Evolutionary conservation across 495 filamentous ascomycete species (phyloP).

Genomic region (Hypoxylon crocopeplum): DNA sequence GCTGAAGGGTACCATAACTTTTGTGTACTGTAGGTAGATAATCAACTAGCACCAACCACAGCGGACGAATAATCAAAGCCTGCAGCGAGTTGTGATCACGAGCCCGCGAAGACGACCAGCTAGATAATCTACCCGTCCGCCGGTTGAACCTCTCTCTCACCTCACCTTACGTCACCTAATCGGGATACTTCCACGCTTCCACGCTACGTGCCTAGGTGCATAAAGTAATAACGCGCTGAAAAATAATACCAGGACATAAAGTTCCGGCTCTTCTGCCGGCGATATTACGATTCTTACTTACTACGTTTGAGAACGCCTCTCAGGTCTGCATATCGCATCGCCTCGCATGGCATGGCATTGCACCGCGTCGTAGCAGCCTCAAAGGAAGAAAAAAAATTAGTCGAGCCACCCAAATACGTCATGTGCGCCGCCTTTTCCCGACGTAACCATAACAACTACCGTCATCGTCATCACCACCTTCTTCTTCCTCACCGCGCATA

Average conservation of each 20-base stretch:
- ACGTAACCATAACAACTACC: background rate
- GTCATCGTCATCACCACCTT: no score
- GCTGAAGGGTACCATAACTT: no score
- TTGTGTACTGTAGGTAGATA: background rate
- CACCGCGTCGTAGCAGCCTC: no score
- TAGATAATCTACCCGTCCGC: background rate
- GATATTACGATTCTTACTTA: no score
- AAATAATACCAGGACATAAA: no score
- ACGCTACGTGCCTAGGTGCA: background rate
- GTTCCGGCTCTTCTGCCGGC: no score
- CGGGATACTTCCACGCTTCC: no score
- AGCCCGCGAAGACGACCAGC: slow-evolving; percentile 16
- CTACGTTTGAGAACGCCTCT: no score
- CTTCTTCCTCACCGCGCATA: background rate
- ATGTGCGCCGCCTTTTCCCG: slow-evolving; percentile 20
- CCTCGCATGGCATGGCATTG: no score
- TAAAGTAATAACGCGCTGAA: no score
- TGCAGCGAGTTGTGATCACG: slow-evolving; percentile 34
- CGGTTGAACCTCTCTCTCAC: background rate
- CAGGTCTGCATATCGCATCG: no score
- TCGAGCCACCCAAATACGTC: slow-evolving; percentile 13
- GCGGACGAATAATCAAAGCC: slow-evolving; percentile 23
- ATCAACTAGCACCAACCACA: slow-evolving; percentile 23
- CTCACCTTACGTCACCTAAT: slow-evolving; percentile 18
- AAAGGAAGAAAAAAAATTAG: no score